phyloP scores from a whole-genome alignment of 2,329 filamentous ascomycete species.

The Trichoderma cornu-damae region DNA sequence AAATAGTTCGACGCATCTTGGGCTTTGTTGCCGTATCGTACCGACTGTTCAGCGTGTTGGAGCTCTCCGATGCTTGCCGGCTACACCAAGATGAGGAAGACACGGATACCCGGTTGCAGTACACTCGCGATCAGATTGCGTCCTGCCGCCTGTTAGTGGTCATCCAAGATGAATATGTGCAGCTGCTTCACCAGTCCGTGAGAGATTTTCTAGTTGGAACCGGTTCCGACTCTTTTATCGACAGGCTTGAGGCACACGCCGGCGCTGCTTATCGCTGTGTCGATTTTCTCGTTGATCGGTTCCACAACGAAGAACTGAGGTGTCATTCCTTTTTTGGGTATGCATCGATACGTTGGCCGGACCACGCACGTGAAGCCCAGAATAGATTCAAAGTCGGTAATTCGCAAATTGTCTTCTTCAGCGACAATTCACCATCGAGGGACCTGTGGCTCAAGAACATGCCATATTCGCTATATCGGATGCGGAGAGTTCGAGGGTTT shows the following conservation, averaged over 20 bases:
- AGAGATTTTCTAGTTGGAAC: conserved; percentile 20
- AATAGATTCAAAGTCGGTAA: conserved; percentile 1
- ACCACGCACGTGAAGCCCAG: conserved; percentile 15
- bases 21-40: conserved; percentile 12
- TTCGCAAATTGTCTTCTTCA: conserved; percentile 13
- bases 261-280: neutral
- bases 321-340: neutral
- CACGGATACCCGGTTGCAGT: conserved; percentile 16
- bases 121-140: conserved; percentile 16
- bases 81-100: conserved; percentile 18
- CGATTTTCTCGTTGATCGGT: neutral
- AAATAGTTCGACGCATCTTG: conserved; percentile 15
- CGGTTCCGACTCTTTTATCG: neutral
- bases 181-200: conserved; percentile 21
- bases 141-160: conserved; percentile 21
- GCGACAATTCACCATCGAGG: neutral
- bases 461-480: no score
- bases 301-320: neutral
- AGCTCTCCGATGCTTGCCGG: conserved; percentile 20
- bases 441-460: no score
- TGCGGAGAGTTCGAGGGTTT: no score
- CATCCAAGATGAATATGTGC: conserved; percentile 19
- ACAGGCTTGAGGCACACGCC: neutral
- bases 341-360: conserved; percentile 1
- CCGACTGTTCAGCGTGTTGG: conserved; percentile 17